phyloP scores from a whole-genome alignment of 495 filamentous ascomycete genomes.

The Podospora pseudoanserina region DNA sequence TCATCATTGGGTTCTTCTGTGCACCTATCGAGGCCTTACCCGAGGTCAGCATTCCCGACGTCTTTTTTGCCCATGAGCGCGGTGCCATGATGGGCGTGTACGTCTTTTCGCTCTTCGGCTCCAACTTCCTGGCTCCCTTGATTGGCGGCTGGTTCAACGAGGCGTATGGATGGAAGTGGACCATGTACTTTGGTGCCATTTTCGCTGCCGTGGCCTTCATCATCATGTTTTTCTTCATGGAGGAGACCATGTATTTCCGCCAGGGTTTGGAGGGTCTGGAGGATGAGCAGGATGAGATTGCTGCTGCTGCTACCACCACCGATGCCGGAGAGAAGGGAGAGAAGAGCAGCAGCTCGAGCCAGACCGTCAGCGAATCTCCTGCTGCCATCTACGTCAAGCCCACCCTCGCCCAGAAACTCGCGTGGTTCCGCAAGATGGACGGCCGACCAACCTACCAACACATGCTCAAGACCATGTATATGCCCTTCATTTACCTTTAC shows the following conservation, averaged over 20 bases:
- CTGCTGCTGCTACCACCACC: background rate
- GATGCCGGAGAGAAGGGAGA: background rate
- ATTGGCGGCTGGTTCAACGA: conserved; percentile 62
- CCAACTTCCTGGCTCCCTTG: conserved; percentile 58
- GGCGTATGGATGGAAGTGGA: conserved; percentile 58
- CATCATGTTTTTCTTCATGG: conserved; percentile 29
- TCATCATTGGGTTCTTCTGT: conserved; percentile 55
- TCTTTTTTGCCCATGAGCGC: conserved; percentile 61
- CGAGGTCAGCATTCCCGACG: conserved; percentile 57
- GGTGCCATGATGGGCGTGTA: conserved; percentile 47
- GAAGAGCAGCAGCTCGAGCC: conserved; percentile 3
- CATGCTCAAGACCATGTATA: conserved; percentile 19
- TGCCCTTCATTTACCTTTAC: conserved; percentile 22
- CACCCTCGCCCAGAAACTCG: conserved; percentile 12
- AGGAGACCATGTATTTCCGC: conserved; percentile 32
- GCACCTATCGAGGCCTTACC: conserved; percentile 47
- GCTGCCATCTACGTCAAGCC: background rate
- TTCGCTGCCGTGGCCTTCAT: conserved; percentile 55
- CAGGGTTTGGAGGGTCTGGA: conserved; percentile 20
- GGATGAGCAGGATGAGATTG: background rate
- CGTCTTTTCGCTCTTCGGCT: conserved; percentile 54
- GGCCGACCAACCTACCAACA: conserved; percentile 15
- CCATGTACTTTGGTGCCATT: conserved; percentile 55
- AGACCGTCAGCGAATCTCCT: conserved; percentile 1
- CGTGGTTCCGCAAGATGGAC: background rate